Conservation (phyloP, 805 yeast genomes). For the Lachancea waltii region DNA sequence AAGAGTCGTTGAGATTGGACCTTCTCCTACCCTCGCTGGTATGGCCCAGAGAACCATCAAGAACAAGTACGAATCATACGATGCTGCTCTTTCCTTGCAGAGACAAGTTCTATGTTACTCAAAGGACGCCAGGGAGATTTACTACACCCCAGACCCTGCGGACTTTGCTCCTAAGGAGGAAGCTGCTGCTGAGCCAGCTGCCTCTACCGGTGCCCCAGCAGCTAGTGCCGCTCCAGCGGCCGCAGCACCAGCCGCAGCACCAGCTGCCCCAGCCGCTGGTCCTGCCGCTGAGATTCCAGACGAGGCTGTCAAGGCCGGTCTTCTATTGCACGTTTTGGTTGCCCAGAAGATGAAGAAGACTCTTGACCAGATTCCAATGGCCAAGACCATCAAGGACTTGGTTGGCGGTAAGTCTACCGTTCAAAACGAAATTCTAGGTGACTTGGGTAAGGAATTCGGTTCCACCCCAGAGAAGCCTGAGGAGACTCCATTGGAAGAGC, state of each 20-base stretch:
- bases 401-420: slow-evolving; percentile 99
- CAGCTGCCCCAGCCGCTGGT: slow-evolving; percentile 58
- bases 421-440: slow-evolving; percentile 98
- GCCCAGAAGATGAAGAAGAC: slow-evolving; percentile 95
- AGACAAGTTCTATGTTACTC: slow-evolving; percentile 94
- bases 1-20: slow-evolving; percentile 97
- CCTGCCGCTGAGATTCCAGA: slow-evolving; percentile 84
- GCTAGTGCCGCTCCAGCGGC: slow-evolving; percentile 51
- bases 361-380: slow-evolving; percentile 74
- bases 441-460: slow-evolving; percentile 96
- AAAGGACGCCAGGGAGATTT: slow-evolving; percentile 92
- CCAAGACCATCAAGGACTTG: slow-evolving; percentile 92
- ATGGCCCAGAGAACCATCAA: slow-evolving; percentile 98
- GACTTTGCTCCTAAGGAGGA: slow-evolving; percentile 33
- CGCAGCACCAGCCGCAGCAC: slow-evolving; percentile 52
- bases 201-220: slow-evolving; percentile 44
- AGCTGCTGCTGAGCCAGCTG: slow-evolving; percentile 28
- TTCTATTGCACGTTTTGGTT: slow-evolving; percentile 80
- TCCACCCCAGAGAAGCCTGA: slow-evolving; percentile 98
- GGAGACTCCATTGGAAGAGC: slow-evolving; percentile 92
- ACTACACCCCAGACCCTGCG: slow-evolving; percentile 80
- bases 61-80: slow-evolving; percentile 89
- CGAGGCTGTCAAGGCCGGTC: slow-evolving; percentile 79
- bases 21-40: slow-evolving; percentile 97
- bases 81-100: slow-evolving; percentile 81